Percentiles rank a stretch among this genome's conserved stretches.
Conservation (phyloP, 163 green algal species). For the Scenedesmus sp. region DNA sequence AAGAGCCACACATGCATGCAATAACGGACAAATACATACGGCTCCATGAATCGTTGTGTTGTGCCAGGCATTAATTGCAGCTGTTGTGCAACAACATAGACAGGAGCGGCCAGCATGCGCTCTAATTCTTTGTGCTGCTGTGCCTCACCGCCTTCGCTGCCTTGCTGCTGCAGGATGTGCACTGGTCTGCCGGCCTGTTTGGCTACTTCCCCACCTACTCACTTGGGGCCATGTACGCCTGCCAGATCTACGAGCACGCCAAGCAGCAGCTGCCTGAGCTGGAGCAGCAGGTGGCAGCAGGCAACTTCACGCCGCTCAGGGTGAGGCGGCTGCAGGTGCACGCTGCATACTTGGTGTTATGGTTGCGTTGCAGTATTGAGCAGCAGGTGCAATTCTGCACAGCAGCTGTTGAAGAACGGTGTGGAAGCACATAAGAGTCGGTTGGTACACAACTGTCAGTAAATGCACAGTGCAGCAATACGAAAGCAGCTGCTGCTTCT, state of each 20-base stretch:
- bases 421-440: no score
- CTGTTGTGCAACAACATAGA: no score
- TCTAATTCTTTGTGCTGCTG: not conserved
- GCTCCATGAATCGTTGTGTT: no score
- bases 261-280: constrained; percentile 74
- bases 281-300: constrained; percentile 74
- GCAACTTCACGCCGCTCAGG: constrained; percentile 83
- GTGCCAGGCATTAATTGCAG: no score
- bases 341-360: not conserved
- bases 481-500: not conserved
- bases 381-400: not conserved
- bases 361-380: not conserved
- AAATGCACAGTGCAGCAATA: not conserved
- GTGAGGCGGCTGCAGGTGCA: constrained; percentile 37
- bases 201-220: constrained; percentile 96
- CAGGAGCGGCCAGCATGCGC: not conserved
- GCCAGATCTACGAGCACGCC: constrained; percentile 82
- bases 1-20: not conserved
- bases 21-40: not conserved
- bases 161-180: constrained; percentile 82
- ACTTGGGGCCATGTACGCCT: constrained; percentile 86
- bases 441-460: no score
- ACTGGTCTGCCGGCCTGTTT: constrained; percentile 78
- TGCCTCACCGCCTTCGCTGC: not conserved
- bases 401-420: not conserved